Base-by-base conservation (phyloP, 306 rosid species). In the Alnus rubra region DNA sequence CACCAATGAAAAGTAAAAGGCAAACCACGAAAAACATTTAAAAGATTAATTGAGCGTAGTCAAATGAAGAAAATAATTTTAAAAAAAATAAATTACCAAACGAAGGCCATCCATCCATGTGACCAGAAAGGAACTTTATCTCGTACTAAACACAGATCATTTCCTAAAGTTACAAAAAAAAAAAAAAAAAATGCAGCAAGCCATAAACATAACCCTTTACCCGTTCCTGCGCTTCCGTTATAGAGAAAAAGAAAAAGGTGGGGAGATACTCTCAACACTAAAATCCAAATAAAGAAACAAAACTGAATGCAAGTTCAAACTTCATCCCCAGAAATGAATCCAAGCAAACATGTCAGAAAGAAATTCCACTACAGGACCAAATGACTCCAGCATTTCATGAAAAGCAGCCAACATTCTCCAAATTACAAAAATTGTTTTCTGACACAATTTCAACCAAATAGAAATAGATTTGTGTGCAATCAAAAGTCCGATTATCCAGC, bases 311-410 rank as follows among this genome's bases (percentile, higher is more conserved):
- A 39, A 37, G 9, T 30, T 15, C 50, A 69, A 35, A 54, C 55
- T 39, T 18, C 48, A 16, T 45, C 78, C 68, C 76, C 78, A 28
- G 60, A 54, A 51, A 33, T 59, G 63, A 71, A 72, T 74, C 76
- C 15, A 56, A 72, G 81, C 78, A 81, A 74, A 62, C 56, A 49
- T 35, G 4, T 78, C 77, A 45, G 74, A 70, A 81, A 80, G 54
- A 62, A 74, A 85, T 80, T 79, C 56, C 76, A 42, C 73, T 58
- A 85, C 80, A 80, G 71, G 74, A 55, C 28, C 53, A 64, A 78
- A 76, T 80, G 56, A 84, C 48, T 68, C 78, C 79, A 56, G 65
- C 87, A 70, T 44, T 76, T 82, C 76, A 80, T 80, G 79, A 15
- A 59, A 83, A 58, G 85, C 62, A 15, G 79, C 74, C 75, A 56